Base-by-base conservation (phyloP, 306 rosid species). In the Lagenaria siceraria region DNA sequence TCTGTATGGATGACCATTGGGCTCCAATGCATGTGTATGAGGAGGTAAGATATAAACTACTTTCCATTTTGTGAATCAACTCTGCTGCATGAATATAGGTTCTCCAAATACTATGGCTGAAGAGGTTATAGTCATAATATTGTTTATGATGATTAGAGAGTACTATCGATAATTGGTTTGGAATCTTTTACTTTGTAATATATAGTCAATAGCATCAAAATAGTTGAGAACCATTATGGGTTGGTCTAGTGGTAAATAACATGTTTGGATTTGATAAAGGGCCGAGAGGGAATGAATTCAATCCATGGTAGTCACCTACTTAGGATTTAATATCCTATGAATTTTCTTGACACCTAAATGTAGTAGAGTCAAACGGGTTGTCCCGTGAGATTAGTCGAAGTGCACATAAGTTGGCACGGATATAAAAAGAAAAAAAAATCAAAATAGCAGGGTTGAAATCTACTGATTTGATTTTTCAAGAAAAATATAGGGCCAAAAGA, bases 1-100 rank as follows among this genome's bases (percentile, higher is more conserved):
- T 85, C 62, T 93, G 91, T 74, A 83, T 56, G 74, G 92, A 87
- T 40, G 98, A 95, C 81, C 97, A 95, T 79, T 95, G 99, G 99
- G 99, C 91, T 15, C 97, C 97, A 18, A 88, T 92, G 90, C 83
- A 90, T 48, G 58, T 95, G 84, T 86, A 43, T 69, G 97, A 95
- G 83, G 96, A 95, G 97, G 99, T 95, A 83, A 60, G 55, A 6
- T 62, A 17, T 40, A 38, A 6, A 64, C 33, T 14, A 61, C 12
- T 38, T 59, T 46, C 63, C 54, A 75, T 81, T 74, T 68, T 40
- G 4, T 74, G 48, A 4, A 53, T 22, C 11, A 12, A 14, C 36
- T 62, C 63, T 35, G 15, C 22, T 54, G 66, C 7, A 35, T 38
- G 55, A 21, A 22, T 38, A n/a, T 68, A 68, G n/a, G 19, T 68